Conservation (phyloP, 2,329 filamentous ascomycete genomes). For the Zymoseptoria brevis region DNA sequence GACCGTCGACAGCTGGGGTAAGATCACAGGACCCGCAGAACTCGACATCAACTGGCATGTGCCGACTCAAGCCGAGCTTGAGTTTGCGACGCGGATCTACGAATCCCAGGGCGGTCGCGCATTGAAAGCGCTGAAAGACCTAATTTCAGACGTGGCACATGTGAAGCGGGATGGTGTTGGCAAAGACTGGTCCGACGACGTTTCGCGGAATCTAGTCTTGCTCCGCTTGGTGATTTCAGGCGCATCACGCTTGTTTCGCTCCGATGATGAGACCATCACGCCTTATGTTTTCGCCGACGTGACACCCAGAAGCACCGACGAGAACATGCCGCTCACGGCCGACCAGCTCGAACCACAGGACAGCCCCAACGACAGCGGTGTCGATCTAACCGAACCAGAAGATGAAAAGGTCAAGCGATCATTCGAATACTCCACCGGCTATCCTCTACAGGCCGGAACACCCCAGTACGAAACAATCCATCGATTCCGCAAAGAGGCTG, state of each 20-base stretch:
- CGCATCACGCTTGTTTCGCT: slow-evolving; percentile 81
- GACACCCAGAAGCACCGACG: slow-evolving; percentile 44
- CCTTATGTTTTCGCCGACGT: slow-evolving; percentile 38
- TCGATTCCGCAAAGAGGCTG: slow-evolving; percentile 68
- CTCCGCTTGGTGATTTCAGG: slow-evolving; percentile 84
- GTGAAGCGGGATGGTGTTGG: slow-evolving; percentile 90
- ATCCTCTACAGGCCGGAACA: slow-evolving; percentile 59
- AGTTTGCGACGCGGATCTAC: slow-evolving; percentile 85
- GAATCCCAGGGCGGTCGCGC: slow-evolving; percentile 73
- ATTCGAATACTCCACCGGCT: slow-evolving; percentile 83
- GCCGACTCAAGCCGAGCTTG: slow-evolving; percentile 68
- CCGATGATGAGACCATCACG: slow-evolving; percentile 39
- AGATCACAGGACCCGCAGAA: slow-evolving; percentile 62
- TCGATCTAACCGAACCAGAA: slow-evolving; percentile 57
- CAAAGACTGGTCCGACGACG: slow-evolving; percentile 98
- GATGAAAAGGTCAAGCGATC: slow-evolving; percentile 78
- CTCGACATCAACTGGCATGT: slow-evolving; percentile 88
- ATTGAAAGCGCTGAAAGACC: slow-evolving; percentile 61
- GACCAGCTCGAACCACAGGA: slow-evolving; percentile 29
- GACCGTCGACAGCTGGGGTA: slow-evolving; percentile 75
- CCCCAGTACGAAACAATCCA: slow-evolving; percentile 70
- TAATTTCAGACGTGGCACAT: slow-evolving; percentile 74
- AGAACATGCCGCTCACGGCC: slow-evolving; percentile 21
- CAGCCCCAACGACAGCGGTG: slow-evolving; percentile 40
- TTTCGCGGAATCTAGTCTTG: slow-evolving; percentile 80